Base-by-base conservation (phyloP, 2,329 filamentous ascomycete species). In the Paramyrothecium sp. region DNA sequence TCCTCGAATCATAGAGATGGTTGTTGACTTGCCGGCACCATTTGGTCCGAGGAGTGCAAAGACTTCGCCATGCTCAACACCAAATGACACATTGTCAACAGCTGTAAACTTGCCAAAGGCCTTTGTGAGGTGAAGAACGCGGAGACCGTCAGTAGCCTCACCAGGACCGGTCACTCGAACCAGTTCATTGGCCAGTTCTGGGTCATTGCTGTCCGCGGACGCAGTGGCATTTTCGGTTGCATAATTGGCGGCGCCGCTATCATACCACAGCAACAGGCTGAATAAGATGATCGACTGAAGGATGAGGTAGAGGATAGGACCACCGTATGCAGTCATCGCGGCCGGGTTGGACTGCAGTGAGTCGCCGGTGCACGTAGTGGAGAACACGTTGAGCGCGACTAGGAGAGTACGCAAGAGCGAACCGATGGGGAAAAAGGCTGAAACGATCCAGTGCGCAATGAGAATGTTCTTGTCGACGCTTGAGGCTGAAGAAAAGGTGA, bases 1-100 rank as follows among this genome's bases (percentile, higher is more conserved):
- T n/a, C 94, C 94, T 60, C 93, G 86, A 62, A 98, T 92, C 48
- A 97, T 79, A 2, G 89, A 91, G 64, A 97, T 96, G 0, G 90
- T 96, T 0, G 91, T 95, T 0, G 87, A 90, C 67, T 97, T 96
- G 54, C 92, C 92, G 2, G 90, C 90, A 3, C 90, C 89, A 66
- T 92, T 92, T 0, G 89, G 89, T 0, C 90, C 90, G 0, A 94
- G 81, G 0, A 93, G 79, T 0, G 89, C 89, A 65, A 92, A 90
- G 2, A 91, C 86, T 68, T 92, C 86, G 26, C 87, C 84, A 51
- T 81, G 79, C 2, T 81, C 79, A 1, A 92, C 84, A 3, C 87
- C 87, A 58, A 92, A 90, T 0, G 86, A 87, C 17, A 91, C 81
- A 63, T 92, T 84, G 60, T 91, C 82, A 7, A 92, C 88, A 1